phyloP scores from a whole-genome alignment of 331 rosid genomes.

The Malus hybrid region DNA sequence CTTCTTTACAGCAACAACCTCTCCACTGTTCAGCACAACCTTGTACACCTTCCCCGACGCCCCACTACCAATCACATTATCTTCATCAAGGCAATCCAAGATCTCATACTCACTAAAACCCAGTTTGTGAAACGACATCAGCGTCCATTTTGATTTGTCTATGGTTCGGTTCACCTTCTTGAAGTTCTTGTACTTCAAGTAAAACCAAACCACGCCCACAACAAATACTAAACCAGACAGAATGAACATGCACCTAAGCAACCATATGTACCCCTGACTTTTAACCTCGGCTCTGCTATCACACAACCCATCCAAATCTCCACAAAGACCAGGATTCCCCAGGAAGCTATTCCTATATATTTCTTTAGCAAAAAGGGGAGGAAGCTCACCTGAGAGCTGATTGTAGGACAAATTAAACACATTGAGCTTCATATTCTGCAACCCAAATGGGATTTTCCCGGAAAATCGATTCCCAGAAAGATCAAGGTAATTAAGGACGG shows the following conservation, averaged over 20 bases:
- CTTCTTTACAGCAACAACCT: constrained; percentile 76
- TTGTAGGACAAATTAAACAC: constrained; percentile 67
- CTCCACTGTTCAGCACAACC: constrained; percentile 61
- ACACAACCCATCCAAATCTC: constrained; percentile 48
- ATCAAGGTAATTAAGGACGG: constrained; percentile 73
- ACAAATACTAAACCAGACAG: constrained; percentile 49
- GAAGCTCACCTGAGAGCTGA: constrained; percentile 56
- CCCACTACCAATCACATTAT: constrained; percentile 78
- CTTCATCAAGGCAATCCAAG: constrained; percentile 78
- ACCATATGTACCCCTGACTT: constrained; percentile 42
- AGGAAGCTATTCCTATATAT: constrained; percentile 60
- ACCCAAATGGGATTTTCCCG: constrained; percentile 55
- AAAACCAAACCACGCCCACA: constrained; percentile 64
- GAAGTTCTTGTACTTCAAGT: constrained; percentile 52
- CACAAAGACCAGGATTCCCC: constrained; percentile 78
- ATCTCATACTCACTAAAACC: constrained; percentile 83
- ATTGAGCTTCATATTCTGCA: constrained; percentile 74
- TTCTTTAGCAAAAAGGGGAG: constrained; percentile 48
- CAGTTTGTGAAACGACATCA: constrained; percentile 89
- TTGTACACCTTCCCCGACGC: constrained; percentile 88
- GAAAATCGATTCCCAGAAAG: constrained; percentile 57
- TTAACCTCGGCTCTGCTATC: constrained; percentile 22
- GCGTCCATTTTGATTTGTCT: constrained; percentile 68
- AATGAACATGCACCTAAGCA: constrained; percentile 49
- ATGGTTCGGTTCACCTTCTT: constrained; percentile 32